phyloP scores from a whole-genome alignment of 2,329 filamentous ascomycete species.

The Coleophoma crateriformis region DNA sequence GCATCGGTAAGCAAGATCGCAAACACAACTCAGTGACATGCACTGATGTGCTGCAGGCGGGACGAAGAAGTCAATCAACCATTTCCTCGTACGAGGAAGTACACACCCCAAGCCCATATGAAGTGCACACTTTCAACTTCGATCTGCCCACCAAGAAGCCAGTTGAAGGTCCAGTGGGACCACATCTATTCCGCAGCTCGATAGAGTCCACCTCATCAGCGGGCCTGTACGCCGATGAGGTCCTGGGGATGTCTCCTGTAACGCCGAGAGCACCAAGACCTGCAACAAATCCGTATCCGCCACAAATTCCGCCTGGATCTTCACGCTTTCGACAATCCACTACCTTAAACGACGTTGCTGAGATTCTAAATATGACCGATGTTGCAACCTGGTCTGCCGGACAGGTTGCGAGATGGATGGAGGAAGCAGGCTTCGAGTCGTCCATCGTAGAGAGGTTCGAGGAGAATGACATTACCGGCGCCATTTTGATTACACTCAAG shows the following conservation, averaged over 20 bases:
- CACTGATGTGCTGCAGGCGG: slow-evolving; percentile 41
- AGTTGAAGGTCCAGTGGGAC: slow-evolving; percentile 75
- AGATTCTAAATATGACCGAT: slow-evolving; percentile 51
- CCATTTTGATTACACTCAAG: slow-evolving; percentile 83
- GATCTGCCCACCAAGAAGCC: slow-evolving; percentile 52
- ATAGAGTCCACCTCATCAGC: slow-evolving; percentile 47
- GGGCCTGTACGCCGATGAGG: slow-evolving; percentile 43
- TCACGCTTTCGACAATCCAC: slow-evolving; percentile 35
- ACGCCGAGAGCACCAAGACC: slow-evolving; percentile 51
- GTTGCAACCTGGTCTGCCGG: slow-evolving; percentile 66
- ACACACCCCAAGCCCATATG: slow-evolving; percentile 67
- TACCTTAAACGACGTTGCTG: slow-evolving; percentile 50
- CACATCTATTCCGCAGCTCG: slow-evolving; percentile 78
- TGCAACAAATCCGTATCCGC: slow-evolving; percentile 11
- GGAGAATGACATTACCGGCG: slow-evolving; percentile 86
- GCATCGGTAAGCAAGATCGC: slow-evolving; percentile 56
- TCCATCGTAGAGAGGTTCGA: slow-evolving; percentile 77
- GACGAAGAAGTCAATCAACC: slow-evolving; percentile 75
- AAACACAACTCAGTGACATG: slow-evolving; percentile 8
- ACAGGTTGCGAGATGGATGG: slow-evolving; percentile 83
- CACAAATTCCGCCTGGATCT: slow-evolving; percentile 18
- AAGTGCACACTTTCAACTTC: slow-evolving; percentile 56
- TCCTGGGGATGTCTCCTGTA: slow-evolving; percentile 67
- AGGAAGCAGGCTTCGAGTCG: slow-evolving; percentile 72
- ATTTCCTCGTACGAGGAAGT: slow-evolving; percentile 83